Evolutionary conservation across 345 rosid species (phyloP), one percentile per base, ranked within the genome.

Genomic region (Turnera subulata): DNA sequence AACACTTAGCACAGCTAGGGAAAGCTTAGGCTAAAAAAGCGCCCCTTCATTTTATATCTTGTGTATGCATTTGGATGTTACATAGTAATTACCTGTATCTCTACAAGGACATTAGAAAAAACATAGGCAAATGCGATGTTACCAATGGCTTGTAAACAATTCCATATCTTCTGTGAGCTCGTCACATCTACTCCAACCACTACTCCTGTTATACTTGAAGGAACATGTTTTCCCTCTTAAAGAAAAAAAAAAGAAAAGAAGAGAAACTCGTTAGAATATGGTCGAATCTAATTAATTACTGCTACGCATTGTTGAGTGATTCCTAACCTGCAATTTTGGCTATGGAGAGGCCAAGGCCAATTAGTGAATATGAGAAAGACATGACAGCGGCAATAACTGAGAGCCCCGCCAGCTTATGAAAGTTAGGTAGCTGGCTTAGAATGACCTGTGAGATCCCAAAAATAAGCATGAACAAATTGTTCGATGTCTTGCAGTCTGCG

Each of bases 181-280:
- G 77, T 69, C 40, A 72, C 77, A 7, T 63, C 70, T 3, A 66
- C 61, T 47, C 73, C 75, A 47, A 72, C 67, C 1, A 16, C 32
- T 12, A 45, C 52, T 21, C 86, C 83, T 18, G 79, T 71, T 32
- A 81, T 49, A 57, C 81, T 78, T 49, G 79, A 73, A 43, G 58
- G 73, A 37, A 59, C 75, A 33, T 63, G 66, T 1, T 58, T 53
- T 53, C 66, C 70, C 21, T 53, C 63, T 59, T 20, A 35, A 12
- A 37, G 0, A 35, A 21, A 39, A 39, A 16, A 19, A 17, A 37
- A 20, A 18, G 22, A 20, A 21, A 21, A 15, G 13, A 8, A 47
- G 1, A 21, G 45, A 35, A 20, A n/a, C n/a, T n/a, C n/a, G n/a
- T n/a, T n/a, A n/a, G n/a, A n/a, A n/a, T n/a, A n/a, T n/a, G n/a